Evolutionary conservation across 148 eudicot species (phyloP).

Genomic region (Salicornia ramosissima): DNA sequence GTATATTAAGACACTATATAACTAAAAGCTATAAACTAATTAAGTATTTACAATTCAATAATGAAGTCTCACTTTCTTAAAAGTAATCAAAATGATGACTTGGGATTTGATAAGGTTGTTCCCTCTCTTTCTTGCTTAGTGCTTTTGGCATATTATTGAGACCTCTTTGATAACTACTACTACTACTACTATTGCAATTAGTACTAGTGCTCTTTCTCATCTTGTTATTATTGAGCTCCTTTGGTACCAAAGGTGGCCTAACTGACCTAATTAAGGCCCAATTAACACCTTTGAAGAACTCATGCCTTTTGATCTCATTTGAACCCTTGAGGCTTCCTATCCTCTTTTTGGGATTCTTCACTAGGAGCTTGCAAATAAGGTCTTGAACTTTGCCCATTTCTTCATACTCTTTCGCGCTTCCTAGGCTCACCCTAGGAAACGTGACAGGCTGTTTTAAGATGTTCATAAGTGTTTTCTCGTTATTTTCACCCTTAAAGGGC

Average conservation of each 20-base stretch:
- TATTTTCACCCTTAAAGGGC: constrained; percentile 67
- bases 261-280: constrained; percentile 88
- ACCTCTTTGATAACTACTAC: constrained; percentile 21
- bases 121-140: constrained; percentile 63
- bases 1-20: constrained; percentile 9
- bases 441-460: constrained; percentile 53
- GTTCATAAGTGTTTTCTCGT: constrained; percentile 59
- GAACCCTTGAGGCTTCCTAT: constrained; percentile 69
- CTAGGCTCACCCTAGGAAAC: constrained; percentile 47
- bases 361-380: constrained; percentile 55
- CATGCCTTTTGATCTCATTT: constrained; percentile 67
- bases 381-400: constrained; percentile 64
- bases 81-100: constrained; percentile 70
- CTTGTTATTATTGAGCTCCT: constrained; percentile 34
- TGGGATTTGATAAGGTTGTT: constrained; percentile 69
- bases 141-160: constrained; percentile 38
- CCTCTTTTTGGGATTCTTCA: constrained; percentile 75
- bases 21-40: constrained; percentile 4
- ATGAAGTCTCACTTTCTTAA: constrained; percentile 15
- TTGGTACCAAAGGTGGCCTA: constrained; percentile 76
- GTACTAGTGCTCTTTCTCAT: constrained; percentile 27
- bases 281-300: constrained; percentile 77
- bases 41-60: constrained; percentile 20
- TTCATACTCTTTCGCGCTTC: constrained; percentile 52
- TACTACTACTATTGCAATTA: constrained; percentile 9